phyloP scores from a whole-genome alignment of 1,284 basidiomycete species.

The Sporisorium iseilematis-ciliati region DNA sequence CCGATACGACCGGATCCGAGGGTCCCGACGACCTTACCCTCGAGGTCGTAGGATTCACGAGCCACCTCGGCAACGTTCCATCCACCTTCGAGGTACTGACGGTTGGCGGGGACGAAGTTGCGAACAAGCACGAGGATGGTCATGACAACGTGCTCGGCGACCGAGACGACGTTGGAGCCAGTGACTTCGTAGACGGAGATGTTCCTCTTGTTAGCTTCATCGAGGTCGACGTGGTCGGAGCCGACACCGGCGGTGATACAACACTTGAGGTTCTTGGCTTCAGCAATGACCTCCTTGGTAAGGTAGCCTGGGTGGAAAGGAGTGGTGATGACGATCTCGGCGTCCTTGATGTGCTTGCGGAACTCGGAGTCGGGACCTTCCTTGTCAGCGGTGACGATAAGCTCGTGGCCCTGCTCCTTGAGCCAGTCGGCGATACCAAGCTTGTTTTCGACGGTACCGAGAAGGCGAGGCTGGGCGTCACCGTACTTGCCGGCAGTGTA shows the following conservation, averaged over 20 bases:
- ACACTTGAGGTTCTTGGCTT: slow-evolving; percentile 91
- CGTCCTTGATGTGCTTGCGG: slow-evolving; percentile 85
- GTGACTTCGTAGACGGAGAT: slow-evolving; percentile 83
- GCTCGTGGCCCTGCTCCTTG: slow-evolving; percentile 81
- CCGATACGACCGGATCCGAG: slow-evolving; percentile 77
- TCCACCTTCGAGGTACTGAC: slow-evolving; percentile 43
- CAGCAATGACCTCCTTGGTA: slow-evolving; percentile 80
- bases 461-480: slow-evolving; percentile 82
- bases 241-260: slow-evolving; percentile 95
- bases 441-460: slow-evolving; percentile 89
- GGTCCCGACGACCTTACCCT: slow-evolving; percentile 86
- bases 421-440: slow-evolving; percentile 68
- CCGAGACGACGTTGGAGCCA: slow-evolving; percentile 80
- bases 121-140: slow-evolving; percentile 85
- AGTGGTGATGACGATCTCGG: slow-evolving; percentile 77
- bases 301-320: slow-evolving; percentile 87
- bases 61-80: slow-evolving; percentile 69
- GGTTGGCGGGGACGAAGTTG: slow-evolving; percentile 84
- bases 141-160: slow-evolving; percentile 90
- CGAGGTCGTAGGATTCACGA: slow-evolving; percentile 79
- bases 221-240: slow-evolving; percentile 86
- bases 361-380: slow-evolving; percentile 87
- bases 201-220: slow-evolving; percentile 83
- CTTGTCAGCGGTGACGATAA: slow-evolving; percentile 78
- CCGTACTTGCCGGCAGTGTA: slow-evolving; percentile 80